Percentiles rank a stretch among this genome's conserved stretches.
phyloP scores from a whole-genome alignment of 495 filamentous ascomycete species.

The Neurospora intermedia region DNA sequence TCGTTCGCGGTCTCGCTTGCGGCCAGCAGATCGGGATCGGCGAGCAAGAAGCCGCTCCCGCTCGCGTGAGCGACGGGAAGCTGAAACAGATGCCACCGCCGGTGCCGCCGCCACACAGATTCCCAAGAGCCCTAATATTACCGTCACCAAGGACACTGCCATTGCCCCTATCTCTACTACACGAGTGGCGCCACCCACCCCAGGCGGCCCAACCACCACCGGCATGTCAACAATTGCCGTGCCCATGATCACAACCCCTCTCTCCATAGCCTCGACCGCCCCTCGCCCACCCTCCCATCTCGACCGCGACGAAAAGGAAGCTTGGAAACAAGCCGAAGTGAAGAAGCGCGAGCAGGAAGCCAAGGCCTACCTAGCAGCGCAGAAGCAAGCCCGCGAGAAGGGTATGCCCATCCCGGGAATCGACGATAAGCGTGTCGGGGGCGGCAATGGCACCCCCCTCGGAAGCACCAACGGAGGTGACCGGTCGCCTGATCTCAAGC shows the following conservation, averaged over 20 bases:
- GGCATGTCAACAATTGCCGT: background rate
- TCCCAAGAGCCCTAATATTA: background rate
- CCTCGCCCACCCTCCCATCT: slow-evolving; percentile 20
- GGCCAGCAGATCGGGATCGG: slow-evolving; percentile 13
- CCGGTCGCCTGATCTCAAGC: slow-evolving; percentile 36
- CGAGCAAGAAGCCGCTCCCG: slow-evolving; percentile 26
- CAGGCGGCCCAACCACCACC: background rate
- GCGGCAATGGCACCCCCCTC: background rate
- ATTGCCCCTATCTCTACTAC: background rate
- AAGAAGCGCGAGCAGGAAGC: slow-evolving; percentile 47
- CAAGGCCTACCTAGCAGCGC: slow-evolving; percentile 44
- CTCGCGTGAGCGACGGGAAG: slow-evolving; percentile 1
- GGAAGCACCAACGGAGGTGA: slow-evolving; percentile 18
- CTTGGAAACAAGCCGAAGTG: slow-evolving; percentile 43
- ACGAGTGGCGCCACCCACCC: background rate
- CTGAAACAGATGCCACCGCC: background rate
- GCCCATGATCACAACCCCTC: slow-evolving; percentile 11
- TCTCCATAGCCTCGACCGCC: slow-evolving; percentile 22
- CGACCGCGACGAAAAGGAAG: slow-evolving; percentile 26
- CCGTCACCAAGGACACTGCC: background rate
- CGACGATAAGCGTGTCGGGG: slow-evolving; percentile 25
- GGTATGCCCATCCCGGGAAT: slow-evolving; percentile 38
- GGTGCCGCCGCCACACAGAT: background rate
- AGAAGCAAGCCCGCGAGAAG: slow-evolving; percentile 41
- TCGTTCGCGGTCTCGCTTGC: slow-evolving; percentile 17